Base-by-base conservation (phyloP, 78 protist genomes). In the Dictyostelium discoideum region DNA sequence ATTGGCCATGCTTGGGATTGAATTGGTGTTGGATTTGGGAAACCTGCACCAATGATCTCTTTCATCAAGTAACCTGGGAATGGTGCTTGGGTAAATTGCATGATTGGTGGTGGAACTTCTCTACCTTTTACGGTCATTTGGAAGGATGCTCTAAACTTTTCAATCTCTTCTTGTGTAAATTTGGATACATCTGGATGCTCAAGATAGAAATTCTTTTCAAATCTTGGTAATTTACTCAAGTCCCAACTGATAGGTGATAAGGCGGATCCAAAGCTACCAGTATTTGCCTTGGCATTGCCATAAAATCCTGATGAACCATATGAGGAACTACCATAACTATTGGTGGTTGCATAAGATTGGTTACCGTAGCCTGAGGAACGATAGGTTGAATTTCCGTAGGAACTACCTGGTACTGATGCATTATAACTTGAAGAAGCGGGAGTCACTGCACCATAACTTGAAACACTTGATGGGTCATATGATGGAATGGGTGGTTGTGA, bases 1-100 rank as follows among this genome's bases (percentile, higher is more conserved):
- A 96, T 92, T 3, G 99, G 99, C 99, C 99, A 99, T 4, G 98
- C 95, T 79, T 97, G 99, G 0, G 98, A 32, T 96, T 99, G 99
- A 78, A 99, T 99, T 4, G 98, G 77, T 7, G 99, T 97, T n/a
- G 99, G 99, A 4, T 42, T 74, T 1, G 88, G 16, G 82, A 99
- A 99, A 9, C 98, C 94, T 14, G 92, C 84, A 5, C 24, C 40
- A 0, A 63, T 20, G 11, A 96, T 78, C 46, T 96, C 92, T 29
- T 80, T 86, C 94, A 96, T 96, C 1, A 88, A 40, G 63, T 95
- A 85, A 5, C 22, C 82, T 24, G 96, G 96, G 93, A 87, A 94
- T 39, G 87, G 93, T 39, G 96, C 87, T n/a, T 78, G 77, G 14
- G 7, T 3, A 8, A 96, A 96, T 20, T 93, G 37, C 6, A 50